These are phyloP conservation scores for Apiotrichum porosum DNA, from an alignment of 1,284 basidiomycete genomes.

Conservation along the genomic window DNA sequence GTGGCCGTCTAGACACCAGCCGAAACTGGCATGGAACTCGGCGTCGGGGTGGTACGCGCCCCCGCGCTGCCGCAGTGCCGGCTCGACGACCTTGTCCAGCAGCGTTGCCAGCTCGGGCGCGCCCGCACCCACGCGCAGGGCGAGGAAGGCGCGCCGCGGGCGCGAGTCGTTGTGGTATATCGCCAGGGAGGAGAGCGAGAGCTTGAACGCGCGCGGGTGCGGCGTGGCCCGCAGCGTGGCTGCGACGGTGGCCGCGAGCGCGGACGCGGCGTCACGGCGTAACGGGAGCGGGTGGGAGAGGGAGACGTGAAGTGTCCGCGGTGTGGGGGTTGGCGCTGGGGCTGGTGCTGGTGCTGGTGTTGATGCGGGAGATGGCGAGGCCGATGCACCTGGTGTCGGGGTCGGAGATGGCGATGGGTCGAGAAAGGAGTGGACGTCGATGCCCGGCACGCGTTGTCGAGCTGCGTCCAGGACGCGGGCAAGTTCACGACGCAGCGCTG, in stretches of 20 bases:
- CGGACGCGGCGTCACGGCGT: slow-evolving; percentile 13
- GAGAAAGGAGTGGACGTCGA: slow-evolving; percentile 23
- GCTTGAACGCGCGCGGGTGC: slow-evolving; percentile 6
- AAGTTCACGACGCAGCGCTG: slow-evolving; percentile 2
- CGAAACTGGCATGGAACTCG: slow-evolving; percentile 46
- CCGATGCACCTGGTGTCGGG: neutral
- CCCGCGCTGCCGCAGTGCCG: no score
- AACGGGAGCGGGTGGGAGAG: slow-evolving; percentile 45
- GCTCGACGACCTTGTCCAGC: slow-evolving; percentile 7
- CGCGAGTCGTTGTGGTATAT: slow-evolving; percentile 32
- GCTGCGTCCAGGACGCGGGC: slow-evolving; percentile 13
- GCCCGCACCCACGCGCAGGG: slow-evolving; percentile 43
- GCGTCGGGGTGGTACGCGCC: slow-evolving; percentile 35
- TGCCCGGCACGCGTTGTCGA: slow-evolving; percentile 5
- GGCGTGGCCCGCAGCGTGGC: neutral
- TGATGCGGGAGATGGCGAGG: neutral
- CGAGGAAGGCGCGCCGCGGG: slow-evolving; percentile 38
- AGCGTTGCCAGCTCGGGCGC: slow-evolving; percentile 24
- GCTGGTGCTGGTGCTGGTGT: neutral
- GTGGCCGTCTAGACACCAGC: slow-evolving; percentile 30
- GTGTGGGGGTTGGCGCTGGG: neutral
- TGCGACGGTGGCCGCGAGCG: neutral
- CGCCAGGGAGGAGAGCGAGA: slow-evolving; percentile 27
- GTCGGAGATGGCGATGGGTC: slow-evolving; percentile 1
- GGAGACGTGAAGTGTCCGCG: slow-evolving; percentile 37